Conservation (phyloP, 768 basidiomycete species). For the Termitomyces sp. region DNA sequence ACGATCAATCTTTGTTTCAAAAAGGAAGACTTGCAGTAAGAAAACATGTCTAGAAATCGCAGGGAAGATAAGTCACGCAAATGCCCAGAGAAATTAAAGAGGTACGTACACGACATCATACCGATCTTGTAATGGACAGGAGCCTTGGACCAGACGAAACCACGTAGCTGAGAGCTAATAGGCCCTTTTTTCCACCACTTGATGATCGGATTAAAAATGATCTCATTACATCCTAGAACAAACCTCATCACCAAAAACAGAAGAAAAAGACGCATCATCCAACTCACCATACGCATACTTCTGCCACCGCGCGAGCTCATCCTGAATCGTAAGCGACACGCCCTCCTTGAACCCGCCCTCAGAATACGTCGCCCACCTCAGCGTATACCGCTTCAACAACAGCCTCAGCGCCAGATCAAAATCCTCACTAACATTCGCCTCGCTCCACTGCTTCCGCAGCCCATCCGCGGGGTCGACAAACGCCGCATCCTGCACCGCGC, state of each 20-base stretch:
- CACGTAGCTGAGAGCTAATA: conserved; percentile 68
- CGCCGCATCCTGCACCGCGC: conserved; percentile 79
- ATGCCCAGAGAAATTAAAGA: not conserved
- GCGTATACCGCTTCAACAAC: conserved; percentile 63
- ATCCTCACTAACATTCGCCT: conserved; percentile 77
- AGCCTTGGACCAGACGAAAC: conserved; percentile 70
- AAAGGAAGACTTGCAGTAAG: conserved; percentile 30
- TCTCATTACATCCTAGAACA: conserved; percentile 53
- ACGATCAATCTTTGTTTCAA: not conserved
- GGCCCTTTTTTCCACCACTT: conserved; percentile 76
- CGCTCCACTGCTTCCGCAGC: conserved; percentile 65
- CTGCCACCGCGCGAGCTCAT: conserved; percentile 90
- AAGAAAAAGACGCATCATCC: not conserved
- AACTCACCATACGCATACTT: conserved; percentile 55
- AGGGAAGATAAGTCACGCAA: not conserved
- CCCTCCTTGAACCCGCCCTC: conserved; percentile 87
- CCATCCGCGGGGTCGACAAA: conserved; percentile 63
- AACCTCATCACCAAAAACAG: not conserved
- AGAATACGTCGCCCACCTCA: conserved; percentile 82
- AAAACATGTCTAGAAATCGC: conserved; percentile 36
- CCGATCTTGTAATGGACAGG: conserved; percentile 81
- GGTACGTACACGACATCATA: conserved; percentile 61
- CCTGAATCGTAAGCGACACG: conserved; percentile 79
- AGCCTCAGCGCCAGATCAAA: conserved; percentile 73
- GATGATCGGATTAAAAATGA: conserved; percentile 81